Conservation (phyloP, 371 early-diverging fungal species). For the Batrachochytrium dendrobatidis region DNA sequence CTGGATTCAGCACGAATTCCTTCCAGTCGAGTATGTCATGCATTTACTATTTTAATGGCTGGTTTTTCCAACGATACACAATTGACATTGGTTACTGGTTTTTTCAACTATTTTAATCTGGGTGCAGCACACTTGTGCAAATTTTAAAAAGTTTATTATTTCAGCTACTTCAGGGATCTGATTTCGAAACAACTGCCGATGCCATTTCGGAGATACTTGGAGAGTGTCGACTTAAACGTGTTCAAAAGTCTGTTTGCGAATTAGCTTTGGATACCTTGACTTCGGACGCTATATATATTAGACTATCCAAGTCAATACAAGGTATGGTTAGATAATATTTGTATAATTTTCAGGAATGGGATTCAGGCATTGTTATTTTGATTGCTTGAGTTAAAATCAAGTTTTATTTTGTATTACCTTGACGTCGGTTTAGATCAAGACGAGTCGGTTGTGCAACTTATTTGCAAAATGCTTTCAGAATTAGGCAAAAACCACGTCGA, state of each 20-base stretch:
- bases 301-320: no score
- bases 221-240: neutral
- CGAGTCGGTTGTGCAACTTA: neutral
- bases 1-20: neutral
- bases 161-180: neutral
- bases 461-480: neutral
- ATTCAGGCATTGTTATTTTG: no score
- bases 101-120: neutral
- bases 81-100: neutral
- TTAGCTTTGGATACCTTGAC: neutral
- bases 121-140: neutral
- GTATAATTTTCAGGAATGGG: no score
- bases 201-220: neutral
- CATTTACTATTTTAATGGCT: neutral
- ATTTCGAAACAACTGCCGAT: neutral
- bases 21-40: neutral
- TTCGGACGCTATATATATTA: no score
- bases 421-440: no score
- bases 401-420: no score
- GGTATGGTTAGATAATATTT: no score
- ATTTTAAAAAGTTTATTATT: neutral
- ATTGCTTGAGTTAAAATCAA: no score
- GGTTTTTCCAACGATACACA: neutral
- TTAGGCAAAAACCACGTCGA: neutral
- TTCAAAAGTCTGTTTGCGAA: neutral